Evolutionary conservation across 2,329 filamentous ascomycete species (phyloP).

Genomic region (Colletotrichum sp.): DNA sequence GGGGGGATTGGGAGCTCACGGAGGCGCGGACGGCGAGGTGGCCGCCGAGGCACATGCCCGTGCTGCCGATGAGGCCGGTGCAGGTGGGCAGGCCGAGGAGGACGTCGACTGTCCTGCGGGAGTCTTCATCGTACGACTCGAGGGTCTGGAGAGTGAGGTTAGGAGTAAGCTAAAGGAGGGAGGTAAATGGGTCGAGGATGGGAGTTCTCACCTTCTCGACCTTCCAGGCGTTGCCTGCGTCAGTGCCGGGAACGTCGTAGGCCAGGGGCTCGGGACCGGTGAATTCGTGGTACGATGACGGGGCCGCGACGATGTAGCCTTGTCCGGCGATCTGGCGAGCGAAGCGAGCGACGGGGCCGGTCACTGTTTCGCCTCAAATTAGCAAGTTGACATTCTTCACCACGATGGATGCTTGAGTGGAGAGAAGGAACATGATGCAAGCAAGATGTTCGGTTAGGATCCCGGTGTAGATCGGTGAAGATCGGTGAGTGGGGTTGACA

Average conservation of each 20-base stretch:
- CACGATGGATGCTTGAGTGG: background rate
- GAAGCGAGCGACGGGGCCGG: slow-evolving; percentile 87
- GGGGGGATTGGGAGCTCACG: slow-evolving; percentile 39
- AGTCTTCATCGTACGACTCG: slow-evolving; percentile 84
- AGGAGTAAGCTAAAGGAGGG: background rate
- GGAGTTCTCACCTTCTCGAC: slow-evolving; percentile 67
- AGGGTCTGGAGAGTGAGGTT: slow-evolving; percentile 57
- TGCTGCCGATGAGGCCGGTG: slow-evolving; percentile 77
- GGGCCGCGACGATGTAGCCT: slow-evolving; percentile 91
- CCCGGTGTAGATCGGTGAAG: background rate
- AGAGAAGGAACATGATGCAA: background rate
- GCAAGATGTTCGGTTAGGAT: background rate
- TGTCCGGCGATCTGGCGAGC: slow-evolving; percentile 90
- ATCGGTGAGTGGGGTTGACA: background rate
- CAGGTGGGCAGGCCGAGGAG: slow-evolving; percentile 78
- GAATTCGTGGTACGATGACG: slow-evolving; percentile 93
- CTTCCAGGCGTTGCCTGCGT: slow-evolving; percentile 87
- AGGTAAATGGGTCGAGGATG: background rate
- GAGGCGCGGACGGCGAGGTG: slow-evolving; percentile 73
- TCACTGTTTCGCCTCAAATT: slow-evolving; percentile 59
- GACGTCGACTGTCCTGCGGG: slow-evolving; percentile 69
- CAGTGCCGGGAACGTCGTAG: slow-evolving; percentile 88
- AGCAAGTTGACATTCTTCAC: background rate
- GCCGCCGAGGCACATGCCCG: slow-evolving; percentile 92
- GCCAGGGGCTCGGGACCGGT: slow-evolving; percentile 81